Evolutionary conservation across 2,329 filamentous ascomycete genomes (phyloP).

Genomic region (Talaromyces albobiverticillius): DNA sequence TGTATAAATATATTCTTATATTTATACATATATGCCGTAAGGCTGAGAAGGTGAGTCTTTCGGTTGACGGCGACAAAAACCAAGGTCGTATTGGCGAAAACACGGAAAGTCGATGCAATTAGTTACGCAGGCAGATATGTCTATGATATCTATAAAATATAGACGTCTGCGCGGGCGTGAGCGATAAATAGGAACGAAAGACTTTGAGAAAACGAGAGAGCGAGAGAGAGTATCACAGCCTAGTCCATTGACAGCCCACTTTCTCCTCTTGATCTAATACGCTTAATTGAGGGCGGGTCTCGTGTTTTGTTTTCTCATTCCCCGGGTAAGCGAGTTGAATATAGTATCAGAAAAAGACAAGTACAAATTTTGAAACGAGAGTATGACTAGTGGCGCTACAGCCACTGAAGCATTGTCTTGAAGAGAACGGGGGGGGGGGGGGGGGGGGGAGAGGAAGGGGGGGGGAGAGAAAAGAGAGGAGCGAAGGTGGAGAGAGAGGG

Average conservation of each 20-base stretch:
- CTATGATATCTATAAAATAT: not conserved
- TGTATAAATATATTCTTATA: not conserved
- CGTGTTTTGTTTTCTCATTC: too few relatives aligned
- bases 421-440: not conserved
- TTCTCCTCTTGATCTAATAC: not conserved
- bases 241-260: not conserved
- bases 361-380: conserved; percentile 2
- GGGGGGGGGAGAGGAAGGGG: not conserved
- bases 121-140: not conserved
- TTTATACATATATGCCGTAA: not conserved
- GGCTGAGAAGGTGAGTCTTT: not conserved
- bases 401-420: conserved; percentile 3
- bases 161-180: not conserved
- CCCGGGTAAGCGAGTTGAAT: not conserved
- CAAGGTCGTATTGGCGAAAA: not conserved
- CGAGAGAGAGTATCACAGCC: not conserved
- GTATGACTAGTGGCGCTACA: not conserved
- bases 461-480: not conserved
- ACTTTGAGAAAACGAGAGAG: not conserved
- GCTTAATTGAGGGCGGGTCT: too few relatives aligned
- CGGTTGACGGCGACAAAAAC: not conserved
- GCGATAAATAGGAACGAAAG: not conserved
- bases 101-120: not conserved
- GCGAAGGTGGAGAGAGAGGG: not conserved
- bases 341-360: conserved; percentile 4